Base-by-base conservation (phyloP, 495 filamentous ascomycete species). In the Viridothelium virens region DNA sequence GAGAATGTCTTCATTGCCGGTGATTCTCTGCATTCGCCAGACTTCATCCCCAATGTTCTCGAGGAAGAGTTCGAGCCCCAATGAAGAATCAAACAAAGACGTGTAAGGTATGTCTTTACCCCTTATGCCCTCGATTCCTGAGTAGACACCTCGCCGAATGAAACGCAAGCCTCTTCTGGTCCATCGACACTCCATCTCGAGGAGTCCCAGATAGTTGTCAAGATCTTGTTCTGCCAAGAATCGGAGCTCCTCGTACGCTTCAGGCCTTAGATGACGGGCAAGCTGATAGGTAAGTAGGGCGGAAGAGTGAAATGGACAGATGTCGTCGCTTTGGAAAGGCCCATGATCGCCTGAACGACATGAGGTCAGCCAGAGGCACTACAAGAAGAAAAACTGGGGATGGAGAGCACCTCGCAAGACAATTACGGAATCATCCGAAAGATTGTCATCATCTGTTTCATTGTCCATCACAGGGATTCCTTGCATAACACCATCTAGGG, bases 251-350 rank as follows among this genome's bases (percentile, higher is more conserved):
- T 33, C 53, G 53, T 7, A 59, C 7, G 5, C 6, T 7, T 59
- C 31, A 14, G 25, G 53, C 25, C 36, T 7, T 18, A 3, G 7
- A 7, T 9, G 25, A 18, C 25, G 3, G 7, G 53, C 31, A 14
- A 34, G 31, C 5, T 59, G 6, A 31, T 59, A 59, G 53, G 53
- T 59, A 6, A 59, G 53, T 6, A 59, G 53, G 53, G 18, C 53
- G 53, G 53, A 33, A 34, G 53, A 33, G 18, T 59, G 53, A 18
- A 59, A 59, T 11, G 53, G 53, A 59, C 53, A 59, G 3, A 59
- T 59, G 14, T 59, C 53, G 7, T 33, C 25, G 31, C 53, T 59
- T 36, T 59, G 53, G 31, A 59, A 59, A 5, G 53, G 53, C 53
- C 36, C 31, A 36, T 59, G 25, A 36, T 7, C 11, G 11, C 53